Evolutionary conservation across 805 yeast species (phyloP).

Genomic region (Sungouiozyma intestinalis): DNA sequence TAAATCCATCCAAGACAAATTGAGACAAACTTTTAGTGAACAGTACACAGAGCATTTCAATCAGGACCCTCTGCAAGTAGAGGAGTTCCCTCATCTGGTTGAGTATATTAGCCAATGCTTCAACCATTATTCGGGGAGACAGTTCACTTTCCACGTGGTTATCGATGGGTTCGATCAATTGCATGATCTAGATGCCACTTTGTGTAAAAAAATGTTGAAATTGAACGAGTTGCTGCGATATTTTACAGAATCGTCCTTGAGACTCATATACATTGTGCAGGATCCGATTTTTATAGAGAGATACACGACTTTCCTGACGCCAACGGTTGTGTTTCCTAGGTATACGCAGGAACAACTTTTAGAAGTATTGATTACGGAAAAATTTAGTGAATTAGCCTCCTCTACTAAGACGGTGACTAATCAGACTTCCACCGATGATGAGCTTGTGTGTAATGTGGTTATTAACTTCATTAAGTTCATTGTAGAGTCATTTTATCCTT

Average conservation of each 20-base stretch:
- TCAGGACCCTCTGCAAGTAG: constrained; percentile 24
- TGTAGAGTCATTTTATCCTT: constrained; percentile 24
- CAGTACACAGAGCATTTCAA: constrained; percentile 10
- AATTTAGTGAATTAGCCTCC: constrained; percentile 9
- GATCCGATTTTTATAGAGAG: constrained; percentile 17
- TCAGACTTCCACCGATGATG: constrained; percentile 5
- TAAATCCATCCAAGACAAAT: constrained; percentile 14
- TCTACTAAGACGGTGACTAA: constrained; percentile 8
- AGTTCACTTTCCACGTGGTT: constrained; percentile 12
- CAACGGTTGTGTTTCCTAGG: constrained; percentile 24
- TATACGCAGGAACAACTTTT: constrained; percentile 18
- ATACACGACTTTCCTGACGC: constrained; percentile 20
- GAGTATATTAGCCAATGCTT: constrained; percentile 12
- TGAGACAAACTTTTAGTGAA: constrained; percentile 6
- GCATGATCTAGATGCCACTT: constrained; percentile 25
- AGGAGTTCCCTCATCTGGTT: constrained; percentile 21
- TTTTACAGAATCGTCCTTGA: constrained; percentile 6
- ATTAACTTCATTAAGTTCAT: constrained; percentile 21
- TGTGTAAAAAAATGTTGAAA: constrained; percentile 19
- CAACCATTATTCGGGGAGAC: background rate
- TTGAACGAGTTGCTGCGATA: constrained; percentile 17
- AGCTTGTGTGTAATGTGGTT: constrained; percentile 5
- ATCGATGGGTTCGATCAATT: constrained; percentile 26
- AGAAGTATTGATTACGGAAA: constrained; percentile 12
- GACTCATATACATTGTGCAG: constrained; percentile 18